Conservation (phyloP, 768 basidiomycete genomes). For the Trametes meyenii region DNA sequence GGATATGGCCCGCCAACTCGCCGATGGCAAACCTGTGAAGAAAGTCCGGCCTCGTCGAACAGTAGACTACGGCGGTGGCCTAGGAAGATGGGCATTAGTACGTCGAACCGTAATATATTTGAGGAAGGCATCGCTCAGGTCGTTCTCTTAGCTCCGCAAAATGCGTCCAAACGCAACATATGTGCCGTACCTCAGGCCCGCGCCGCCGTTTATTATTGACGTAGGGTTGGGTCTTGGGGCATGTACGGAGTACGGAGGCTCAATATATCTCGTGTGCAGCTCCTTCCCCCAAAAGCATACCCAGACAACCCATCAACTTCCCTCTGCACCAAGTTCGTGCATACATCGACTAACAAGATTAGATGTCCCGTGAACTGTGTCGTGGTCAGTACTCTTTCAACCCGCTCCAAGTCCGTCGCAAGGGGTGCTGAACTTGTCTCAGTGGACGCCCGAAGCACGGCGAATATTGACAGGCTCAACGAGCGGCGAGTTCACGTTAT, state of each 20-base stretch:
- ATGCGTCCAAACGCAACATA: conserved; percentile 79
- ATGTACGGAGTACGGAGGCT: conserved; percentile 24
- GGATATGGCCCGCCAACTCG: conserved; percentile 66
- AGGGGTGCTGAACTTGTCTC: background rate
- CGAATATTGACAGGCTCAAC: conserved; percentile 94
- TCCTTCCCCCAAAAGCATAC: conserved; percentile 94
- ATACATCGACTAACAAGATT: conserved; percentile 98
- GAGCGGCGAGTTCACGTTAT: conserved; percentile 96
- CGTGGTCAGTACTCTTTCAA: conserved; percentile 58
- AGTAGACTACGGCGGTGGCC: conserved; percentile 90
- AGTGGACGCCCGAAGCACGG: conserved; percentile 98
- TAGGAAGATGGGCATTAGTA: conserved; percentile 87
- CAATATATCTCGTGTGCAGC: conserved; percentile 48
- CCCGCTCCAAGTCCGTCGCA: background rate
- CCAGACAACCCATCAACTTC: conserved; percentile 90
- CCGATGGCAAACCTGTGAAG: conserved; percentile 84
- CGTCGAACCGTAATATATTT: conserved; percentile 30
- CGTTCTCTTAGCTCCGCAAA: conserved; percentile 59
- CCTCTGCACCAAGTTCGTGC: conserved; percentile 94
- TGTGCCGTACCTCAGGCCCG: conserved; percentile 77
- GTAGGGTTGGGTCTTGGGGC: conserved; percentile 48
- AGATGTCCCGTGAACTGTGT: conserved; percentile 97
- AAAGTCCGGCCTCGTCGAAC: conserved; percentile 92
- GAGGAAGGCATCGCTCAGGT: background rate
- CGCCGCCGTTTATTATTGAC: conserved; percentile 87